Evolutionary conservation across 179 eudicot genomes (phyloP).

Genomic region (Pouteria campechiana): DNA sequence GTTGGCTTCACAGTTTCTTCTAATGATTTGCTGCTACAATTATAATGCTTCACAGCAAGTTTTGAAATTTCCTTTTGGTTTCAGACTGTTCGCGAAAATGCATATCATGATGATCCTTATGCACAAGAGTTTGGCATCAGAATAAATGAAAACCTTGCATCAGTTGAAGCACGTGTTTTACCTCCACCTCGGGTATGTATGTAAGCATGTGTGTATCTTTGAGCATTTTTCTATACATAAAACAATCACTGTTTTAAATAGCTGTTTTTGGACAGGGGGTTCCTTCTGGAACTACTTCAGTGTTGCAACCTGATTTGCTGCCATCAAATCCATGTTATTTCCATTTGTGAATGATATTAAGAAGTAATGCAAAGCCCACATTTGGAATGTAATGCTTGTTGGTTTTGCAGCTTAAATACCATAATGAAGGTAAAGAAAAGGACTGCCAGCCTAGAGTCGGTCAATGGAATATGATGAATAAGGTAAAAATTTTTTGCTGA

Average conservation of each 20-base stretch:
- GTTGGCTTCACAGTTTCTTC: too few species aligned
- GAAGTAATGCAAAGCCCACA: too few species aligned
- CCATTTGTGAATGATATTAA: too few species aligned
- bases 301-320: too few species aligned
- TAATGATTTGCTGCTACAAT: too few species aligned
- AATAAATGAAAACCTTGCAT: constrained; percentile 56
- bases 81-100: constrained; percentile 67
- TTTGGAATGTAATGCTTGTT: too few species aligned
- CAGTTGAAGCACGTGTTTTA: constrained; percentile 88
- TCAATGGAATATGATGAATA: constrained; percentile 93
- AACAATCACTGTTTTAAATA: constrained; percentile 8
- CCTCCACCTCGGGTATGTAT: constrained; percentile 82
- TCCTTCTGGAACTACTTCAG: too few species aligned
- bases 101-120: constrained; percentile 56
- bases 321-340: too few species aligned
- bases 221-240: not conserved
- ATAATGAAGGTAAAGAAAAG: constrained; percentile 66
- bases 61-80: constrained; percentile 2
- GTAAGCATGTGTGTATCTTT: not conserved
- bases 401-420: too few species aligned
- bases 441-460: constrained; percentile 78
- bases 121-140: constrained; percentile 70
- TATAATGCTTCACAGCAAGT: too few species aligned
- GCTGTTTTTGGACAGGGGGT: too few species aligned
- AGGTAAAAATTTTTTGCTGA: too few species aligned